Conservation (phyloP, 2,329 filamentous ascomycete species). For the Thermothelomyces thermophilus region DNA sequence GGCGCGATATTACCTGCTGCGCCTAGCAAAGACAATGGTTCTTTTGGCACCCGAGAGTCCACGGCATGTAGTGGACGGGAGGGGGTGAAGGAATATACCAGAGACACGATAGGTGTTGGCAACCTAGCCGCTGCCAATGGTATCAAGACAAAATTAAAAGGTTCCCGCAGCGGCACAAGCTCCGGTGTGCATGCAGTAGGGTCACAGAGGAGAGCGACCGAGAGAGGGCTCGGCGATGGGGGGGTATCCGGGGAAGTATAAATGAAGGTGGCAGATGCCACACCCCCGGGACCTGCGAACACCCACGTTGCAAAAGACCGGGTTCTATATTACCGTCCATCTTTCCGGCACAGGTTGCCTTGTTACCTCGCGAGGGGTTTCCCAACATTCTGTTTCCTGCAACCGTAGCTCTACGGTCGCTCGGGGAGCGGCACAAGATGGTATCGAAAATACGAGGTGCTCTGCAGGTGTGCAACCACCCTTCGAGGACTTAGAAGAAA, state of each 20-base stretch:
- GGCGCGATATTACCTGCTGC: slow-evolving; percentile 11
- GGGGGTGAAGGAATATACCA: background rate
- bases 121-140: slow-evolving; percentile 12
- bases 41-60: background rate
- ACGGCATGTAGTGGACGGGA: slow-evolving; percentile 3
- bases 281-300: slow-evolving; percentile 15
- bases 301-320: slow-evolving; percentile 3
- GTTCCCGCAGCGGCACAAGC: slow-evolving; percentile 9
- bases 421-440: background rate
- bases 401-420: background rate
- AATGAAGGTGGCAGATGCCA: slow-evolving; percentile 20
- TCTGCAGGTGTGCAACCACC: background rate
- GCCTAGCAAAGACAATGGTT: background rate
- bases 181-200: slow-evolving; percentile 16
- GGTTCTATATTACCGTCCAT: slow-evolving; percentile 19
- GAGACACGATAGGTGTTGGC: slow-evolving; percentile 3
- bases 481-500: background rate
- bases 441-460: background rate
- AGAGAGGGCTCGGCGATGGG: slow-evolving; percentile 12
- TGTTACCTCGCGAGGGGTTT: background rate
- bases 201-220: slow-evolving; percentile 17
- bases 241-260: slow-evolving; percentile 19
- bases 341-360: slow-evolving; percentile 3
- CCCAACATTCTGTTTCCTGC: background rate
- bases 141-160: slow-evolving; percentile 8